phyloP scores from a whole-genome alignment of 805 yeast species.

The Starmerella apicola region DNA sequence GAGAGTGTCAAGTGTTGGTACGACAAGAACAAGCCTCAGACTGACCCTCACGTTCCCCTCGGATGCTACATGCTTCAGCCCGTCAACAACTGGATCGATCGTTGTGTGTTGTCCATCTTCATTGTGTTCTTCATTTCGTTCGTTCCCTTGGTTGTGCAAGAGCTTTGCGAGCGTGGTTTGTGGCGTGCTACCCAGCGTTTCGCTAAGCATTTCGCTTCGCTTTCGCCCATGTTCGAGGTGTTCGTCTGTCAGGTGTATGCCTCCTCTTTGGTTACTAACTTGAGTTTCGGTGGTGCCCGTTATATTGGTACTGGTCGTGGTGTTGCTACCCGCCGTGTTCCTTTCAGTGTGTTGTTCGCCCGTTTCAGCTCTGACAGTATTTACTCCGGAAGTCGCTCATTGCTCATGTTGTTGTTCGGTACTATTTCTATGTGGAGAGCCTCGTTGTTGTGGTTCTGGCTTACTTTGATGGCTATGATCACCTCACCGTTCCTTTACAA shows the following conservation, averaged over 20 bases:
- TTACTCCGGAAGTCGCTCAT: constrained; percentile 60
- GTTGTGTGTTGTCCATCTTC: constrained; percentile 79
- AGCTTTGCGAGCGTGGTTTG: constrained; percentile 71
- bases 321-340: constrained; percentile 71
- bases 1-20: constrained; percentile 62
- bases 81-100: constrained; percentile 77
- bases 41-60: constrained; percentile 59
- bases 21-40: constrained; percentile 53
- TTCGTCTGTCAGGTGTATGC: constrained; percentile 92
- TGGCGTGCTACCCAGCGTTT: constrained; percentile 62
- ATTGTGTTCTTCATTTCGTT: constrained; percentile 89
- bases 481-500: constrained; percentile 90
- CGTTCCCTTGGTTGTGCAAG: constrained; percentile 78
- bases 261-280: constrained; percentile 56
- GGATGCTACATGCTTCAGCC: constrained; percentile 84
- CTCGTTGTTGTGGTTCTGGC: constrained; percentile 94
- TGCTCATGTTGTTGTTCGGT: constrained; percentile 61
- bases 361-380: constrained; percentile 66
- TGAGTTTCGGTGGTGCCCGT: constrained; percentile 82
- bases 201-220: constrained; percentile 60
- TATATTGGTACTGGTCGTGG: constrained; percentile 92
- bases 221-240: constrained; percentile 88
- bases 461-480: constrained; percentile 73
- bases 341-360: constrained; percentile 61
- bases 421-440: constrained; percentile 85